Conservation (phyloP, 805 yeast species). For the Zygoascus ofunaensis region DNA sequence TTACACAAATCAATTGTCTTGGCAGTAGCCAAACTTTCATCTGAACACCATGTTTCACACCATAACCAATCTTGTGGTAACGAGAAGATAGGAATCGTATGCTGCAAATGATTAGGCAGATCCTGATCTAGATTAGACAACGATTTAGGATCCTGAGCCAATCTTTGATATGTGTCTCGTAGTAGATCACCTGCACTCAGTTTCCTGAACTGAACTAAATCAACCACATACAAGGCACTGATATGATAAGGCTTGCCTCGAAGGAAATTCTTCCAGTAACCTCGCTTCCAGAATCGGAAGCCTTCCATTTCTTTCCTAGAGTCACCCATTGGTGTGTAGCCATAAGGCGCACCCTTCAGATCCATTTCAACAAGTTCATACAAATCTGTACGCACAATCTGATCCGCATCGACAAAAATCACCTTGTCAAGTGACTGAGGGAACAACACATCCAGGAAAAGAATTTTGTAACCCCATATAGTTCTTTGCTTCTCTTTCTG, state of each 20-base stretch:
- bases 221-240: conserved; percentile 77
- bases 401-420: conserved; percentile 82
- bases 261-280: conserved; percentile 72
- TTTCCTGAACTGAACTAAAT: conserved; percentile 56
- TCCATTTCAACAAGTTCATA: conserved; percentile 59
- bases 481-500: conserved; percentile 73
- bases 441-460: conserved; percentile 78
- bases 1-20: conserved; percentile 78
- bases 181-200: conserved; percentile 68
- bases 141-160: conserved; percentile 72
- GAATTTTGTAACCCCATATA: conserved; percentile 81
- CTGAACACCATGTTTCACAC: conserved; percentile 91
- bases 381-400: conserved; percentile 68
- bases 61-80: conserved; percentile 80
- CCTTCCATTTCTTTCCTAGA: conserved; percentile 75
- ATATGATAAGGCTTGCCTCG: conserved; percentile 58
- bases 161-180: conserved; percentile 73
- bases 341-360: conserved; percentile 75
- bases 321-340: conserved; percentile 81
- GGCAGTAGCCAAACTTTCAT: conserved; percentile 49
- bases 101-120: conserved; percentile 80
- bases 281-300: conserved; percentile 84
- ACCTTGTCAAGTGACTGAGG: conserved; percentile 69
- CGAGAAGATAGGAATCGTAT: conserved; percentile 54
- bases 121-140: conserved; percentile 85